Percentiles rank a stretch among this genome's conserved stretches.
These are phyloP conservation scores for Tolypocladium cylindrosporum DNA, from an alignment of 2,329 filamentous ascomycete genomes.

Conservation along the genomic window DNA sequence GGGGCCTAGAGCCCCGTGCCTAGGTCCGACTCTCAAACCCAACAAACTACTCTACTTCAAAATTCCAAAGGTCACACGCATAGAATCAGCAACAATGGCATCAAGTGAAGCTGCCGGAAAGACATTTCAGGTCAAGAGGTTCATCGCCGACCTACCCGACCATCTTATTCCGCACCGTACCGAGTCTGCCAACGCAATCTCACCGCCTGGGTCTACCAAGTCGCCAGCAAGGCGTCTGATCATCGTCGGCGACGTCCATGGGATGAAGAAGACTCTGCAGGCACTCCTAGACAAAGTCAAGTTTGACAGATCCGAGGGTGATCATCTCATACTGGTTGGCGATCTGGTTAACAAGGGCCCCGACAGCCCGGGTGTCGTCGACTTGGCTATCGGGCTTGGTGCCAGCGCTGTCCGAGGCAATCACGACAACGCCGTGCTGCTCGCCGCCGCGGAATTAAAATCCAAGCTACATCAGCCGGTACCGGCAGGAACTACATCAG, in stretches of 20 bases:
- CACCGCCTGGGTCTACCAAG: too few relatives aligned
- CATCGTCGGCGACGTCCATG: constrained; percentile 85
- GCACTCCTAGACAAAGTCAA: constrained; percentile 53
- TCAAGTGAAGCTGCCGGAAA: too few relatives aligned
- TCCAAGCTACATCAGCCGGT: not conserved
- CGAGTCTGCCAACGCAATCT: too few relatives aligned
- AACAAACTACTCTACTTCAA: too few relatives aligned
- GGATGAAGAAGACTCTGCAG: constrained; percentile 57
- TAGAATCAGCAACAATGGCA: too few relatives aligned
- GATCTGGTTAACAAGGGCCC: constrained; percentile 51
- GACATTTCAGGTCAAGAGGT: too few relatives aligned
- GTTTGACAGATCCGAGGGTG: constrained; percentile 41
- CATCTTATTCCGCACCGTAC: too few relatives aligned
- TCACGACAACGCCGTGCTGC: constrained; percentile 72
- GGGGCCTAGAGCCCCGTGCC: too few relatives aligned
- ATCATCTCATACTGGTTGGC: constrained; percentile 65
- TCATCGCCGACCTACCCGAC: too few relatives aligned
- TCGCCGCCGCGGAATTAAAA: constrained; percentile 19
- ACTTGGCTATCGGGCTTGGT: constrained; percentile 56
- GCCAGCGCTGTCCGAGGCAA: constrained; percentile 78
- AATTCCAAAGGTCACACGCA: too few relatives aligned
- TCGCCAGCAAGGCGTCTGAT: constrained; percentile 22
- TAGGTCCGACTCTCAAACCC: too few relatives aligned
- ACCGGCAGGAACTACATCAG: too few relatives aligned
- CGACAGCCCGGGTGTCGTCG: constrained; percentile 66